Evolutionary conservation across 257 asterid genomes (phyloP).

Genomic region (Jaltomata sinuosa): DNA sequence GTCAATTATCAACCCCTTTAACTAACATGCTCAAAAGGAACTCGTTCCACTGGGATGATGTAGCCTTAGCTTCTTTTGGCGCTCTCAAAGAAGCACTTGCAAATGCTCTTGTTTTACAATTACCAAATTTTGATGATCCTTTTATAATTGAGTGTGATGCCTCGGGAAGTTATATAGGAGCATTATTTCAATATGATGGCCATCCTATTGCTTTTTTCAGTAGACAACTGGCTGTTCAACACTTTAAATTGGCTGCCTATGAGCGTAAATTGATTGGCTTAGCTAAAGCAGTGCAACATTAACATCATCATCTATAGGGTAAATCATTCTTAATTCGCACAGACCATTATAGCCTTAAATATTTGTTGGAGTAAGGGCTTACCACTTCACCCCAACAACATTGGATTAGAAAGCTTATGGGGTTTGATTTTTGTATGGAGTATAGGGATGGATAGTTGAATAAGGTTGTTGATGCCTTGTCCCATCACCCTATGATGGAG

Average conservation of each 20-base stretch:
- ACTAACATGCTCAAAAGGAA: not conserved
- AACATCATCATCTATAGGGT: no score
- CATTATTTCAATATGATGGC: not conserved
- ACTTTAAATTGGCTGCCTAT: not conserved
- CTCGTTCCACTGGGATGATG: not conserved
- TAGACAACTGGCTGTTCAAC: not conserved
- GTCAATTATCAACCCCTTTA: not conserved
- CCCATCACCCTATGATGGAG: not conserved
- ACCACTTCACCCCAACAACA: not conserved
- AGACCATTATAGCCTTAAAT: no score
- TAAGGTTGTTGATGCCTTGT: not conserved
- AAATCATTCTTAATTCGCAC: no score
- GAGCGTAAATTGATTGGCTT: not conserved
- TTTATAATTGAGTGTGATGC: constrained; percentile 10
- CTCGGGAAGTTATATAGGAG: not conserved
- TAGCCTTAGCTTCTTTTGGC: not conserved
- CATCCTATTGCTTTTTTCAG: no score
- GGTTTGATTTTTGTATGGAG: not conserved
- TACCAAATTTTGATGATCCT: not conserved
- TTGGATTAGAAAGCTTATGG: not conserved
- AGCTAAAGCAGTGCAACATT: no score
- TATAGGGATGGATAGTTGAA: not conserved
- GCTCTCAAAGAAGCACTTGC: not conserved
- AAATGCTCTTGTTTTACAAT: not conserved
- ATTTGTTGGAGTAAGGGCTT: not conserved